Evolutionary conservation across 106 monocot genomes (phyloP).

Genomic region (Allium fistulosum): DNA sequence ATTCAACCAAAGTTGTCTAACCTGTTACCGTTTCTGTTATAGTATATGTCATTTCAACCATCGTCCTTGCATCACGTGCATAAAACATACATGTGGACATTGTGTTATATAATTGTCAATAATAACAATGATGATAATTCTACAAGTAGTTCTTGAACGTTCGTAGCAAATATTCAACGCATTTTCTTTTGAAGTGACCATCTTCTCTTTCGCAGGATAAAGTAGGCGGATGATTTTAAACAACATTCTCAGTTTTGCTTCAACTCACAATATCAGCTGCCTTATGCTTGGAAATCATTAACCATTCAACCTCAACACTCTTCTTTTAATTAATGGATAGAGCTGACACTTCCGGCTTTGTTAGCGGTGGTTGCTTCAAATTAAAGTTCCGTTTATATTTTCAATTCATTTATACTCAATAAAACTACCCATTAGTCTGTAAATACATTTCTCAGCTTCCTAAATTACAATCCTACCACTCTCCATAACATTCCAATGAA

Average conservation of each 20-base stretch:
- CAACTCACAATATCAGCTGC: slow-evolving; percentile 5
- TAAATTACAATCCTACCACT: not conserved
- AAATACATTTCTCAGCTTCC: not conserved
- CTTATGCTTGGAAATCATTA: slow-evolving; percentile 7
- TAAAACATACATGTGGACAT: too few species aligned
- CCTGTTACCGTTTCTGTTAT: too few species aligned
- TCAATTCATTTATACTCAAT: slow-evolving; percentile 5
- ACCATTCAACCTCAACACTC: not conserved
- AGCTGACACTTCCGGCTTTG: slow-evolving; percentile 86
- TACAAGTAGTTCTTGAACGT: too few species aligned
- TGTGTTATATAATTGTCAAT: too few species aligned
- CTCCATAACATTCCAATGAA: slow-evolving; percentile 1
- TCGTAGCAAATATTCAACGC: too few species aligned
- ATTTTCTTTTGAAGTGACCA: too few species aligned
- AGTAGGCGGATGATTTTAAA: too few species aligned
- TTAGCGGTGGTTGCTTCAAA: slow-evolving; percentile 59
- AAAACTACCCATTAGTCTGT: not conserved
- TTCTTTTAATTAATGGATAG: slow-evolving; percentile 56
- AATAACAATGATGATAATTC: too few species aligned
- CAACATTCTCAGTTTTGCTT: not conserved
- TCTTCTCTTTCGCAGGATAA: too few species aligned
- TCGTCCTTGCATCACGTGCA: too few species aligned
- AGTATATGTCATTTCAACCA: too few species aligned
- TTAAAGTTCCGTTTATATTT: slow-evolving; percentile 28
- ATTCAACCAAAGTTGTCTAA: too few species aligned